Evolutionary conservation across 495 filamentous ascomycete genomes (phyloP), one percentile per base, ranked within the genome.

Genomic region (Articulospora tetracladia): DNA sequence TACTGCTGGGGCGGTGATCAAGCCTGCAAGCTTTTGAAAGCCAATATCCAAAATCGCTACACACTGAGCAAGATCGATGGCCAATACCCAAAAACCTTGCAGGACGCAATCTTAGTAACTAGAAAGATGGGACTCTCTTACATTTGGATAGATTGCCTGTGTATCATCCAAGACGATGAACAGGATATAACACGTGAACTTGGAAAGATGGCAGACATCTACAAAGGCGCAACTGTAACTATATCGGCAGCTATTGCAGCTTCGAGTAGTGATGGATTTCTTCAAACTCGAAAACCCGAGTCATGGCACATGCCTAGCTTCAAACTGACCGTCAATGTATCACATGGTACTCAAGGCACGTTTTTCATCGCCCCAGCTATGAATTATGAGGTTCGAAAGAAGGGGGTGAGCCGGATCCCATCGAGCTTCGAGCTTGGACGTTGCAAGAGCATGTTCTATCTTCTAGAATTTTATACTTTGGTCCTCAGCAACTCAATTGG

Each of bases 81-180:
- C 6, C n/a, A 1, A 20, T 48, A 64, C 25, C 58, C 64, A 10
- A 47, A 52, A 23, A 61, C 62, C 1, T 67, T 67, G 19, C 36
- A 58, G 44, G 59, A 69, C n/a, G 60, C 61, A 1, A 52, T 69
- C 3, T 48, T 17, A 19, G 13, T 68, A 15, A 55, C 50, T 19
- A 53, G 60, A 39, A 58, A 25, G 22, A 34, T 68, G 24, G 34
- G 19, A 13, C 46, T 66, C 1, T 48, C 22, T 8, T 68, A 61
- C 47, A 27, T 62, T 1, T 61, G 59, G 59, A 61, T 61, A 17
- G 59, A 61, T 24, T 56, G 36, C 22, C 53, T 61, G 44, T 67
- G 64, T 48, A 67, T 67, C 15, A 56, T 64, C n/a, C 68, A 69
- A 55, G 67, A 63, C 19, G 60, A 64, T 26, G 1, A 2, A 11